Evolutionary conservation across 768 basidiomycete species (phyloP), one percentile per base, ranked within the genome.

Genomic region (Tulasnella sp.): DNA sequence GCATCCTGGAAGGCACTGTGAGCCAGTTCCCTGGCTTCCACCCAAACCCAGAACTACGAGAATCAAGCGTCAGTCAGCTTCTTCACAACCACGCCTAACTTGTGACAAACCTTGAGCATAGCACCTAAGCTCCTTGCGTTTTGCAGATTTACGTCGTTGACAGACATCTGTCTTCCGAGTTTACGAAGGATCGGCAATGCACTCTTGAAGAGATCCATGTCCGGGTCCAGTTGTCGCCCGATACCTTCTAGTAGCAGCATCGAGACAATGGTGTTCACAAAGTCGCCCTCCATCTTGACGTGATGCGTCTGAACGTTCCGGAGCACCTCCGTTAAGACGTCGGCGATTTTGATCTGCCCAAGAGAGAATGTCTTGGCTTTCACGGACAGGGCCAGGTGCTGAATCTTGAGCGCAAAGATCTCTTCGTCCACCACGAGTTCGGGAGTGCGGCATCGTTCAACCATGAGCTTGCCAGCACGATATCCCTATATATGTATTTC

Each of bases 221-320:
- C 87, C 1, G 98, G 96, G 84, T 99, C 96, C 80, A 99, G 83
- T 85, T 93, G 95, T 79, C 97, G 86, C 29, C 98, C 98, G 81
- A 99, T 98, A 1, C 98, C 98, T 84, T 99, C 98, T 75, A 99
- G 86, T 55, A 99, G 84, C 75, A 99, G 85, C 77, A 98, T 95
- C 13, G 93, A 94, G 79, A 99, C 92, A 79, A 99, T 95, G 0
- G 98, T 99, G 84, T 99, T 99, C 83, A 99, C 91, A 83, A 99
- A 99, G 84, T 99, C 98, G 18, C 92, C 95, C 85, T 99, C 97
- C 91, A 99, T 93, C 86, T 95, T 98, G 80, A 99, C 98, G 82
- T 98, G 97, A 84, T 98, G 96, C 80, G 89, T 87, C 78, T 96
- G 87, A 4, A 99, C 96, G 44, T 91, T 90, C 81, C 86, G 91